phyloP scores from a whole-genome alignment of 805 yeast species.

The Saturnispora saitoi region DNA sequence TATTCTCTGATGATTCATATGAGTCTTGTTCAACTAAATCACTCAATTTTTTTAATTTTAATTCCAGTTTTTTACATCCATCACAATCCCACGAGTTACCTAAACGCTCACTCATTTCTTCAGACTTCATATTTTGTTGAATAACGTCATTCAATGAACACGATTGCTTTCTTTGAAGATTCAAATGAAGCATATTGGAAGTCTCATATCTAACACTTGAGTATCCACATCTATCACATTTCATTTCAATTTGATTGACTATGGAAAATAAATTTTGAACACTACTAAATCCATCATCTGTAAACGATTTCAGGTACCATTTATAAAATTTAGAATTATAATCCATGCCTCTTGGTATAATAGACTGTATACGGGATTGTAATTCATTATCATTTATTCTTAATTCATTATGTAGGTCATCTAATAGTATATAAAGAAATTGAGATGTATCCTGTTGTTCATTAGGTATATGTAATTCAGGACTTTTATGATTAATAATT shows the following conservation, averaged over 20 bases:
- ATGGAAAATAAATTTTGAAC: constrained; percentile 63
- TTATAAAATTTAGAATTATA: constrained; percentile 41
- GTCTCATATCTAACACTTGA: constrained; percentile 45
- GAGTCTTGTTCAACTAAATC: constrained; percentile 6
- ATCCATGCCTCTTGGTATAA: constrained; percentile 19
- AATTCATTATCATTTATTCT: constrained; percentile 17
- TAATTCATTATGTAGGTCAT: constrained; percentile 61
- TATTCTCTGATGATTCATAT: background rate
- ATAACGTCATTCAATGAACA: constrained; percentile 51
- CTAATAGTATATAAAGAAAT: constrained; percentile 56
- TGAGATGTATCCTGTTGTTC: constrained; percentile 83
- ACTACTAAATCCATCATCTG: constrained; percentile 57
- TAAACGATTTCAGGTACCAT: constrained; percentile 44
- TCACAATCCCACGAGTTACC: constrained; percentile 86
- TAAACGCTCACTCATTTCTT: constrained; percentile 47
- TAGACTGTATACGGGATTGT: constrained; percentile 16
- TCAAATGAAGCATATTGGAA: constrained; percentile 26
- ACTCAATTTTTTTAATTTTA: constrained; percentile 12
- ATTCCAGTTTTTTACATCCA: constrained; percentile 38
- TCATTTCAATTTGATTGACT: constrained; percentile 55
- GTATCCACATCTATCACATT: constrained; percentile 58
- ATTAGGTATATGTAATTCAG: constrained; percentile 58
- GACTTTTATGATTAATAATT: constrained; percentile 44
- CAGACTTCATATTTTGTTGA: constrained; percentile 51
- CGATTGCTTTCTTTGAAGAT: constrained; percentile 18